Evolutionary conservation across 148 eudicot genomes (phyloP).

Genomic region (Pouteria glomerata): DNA sequence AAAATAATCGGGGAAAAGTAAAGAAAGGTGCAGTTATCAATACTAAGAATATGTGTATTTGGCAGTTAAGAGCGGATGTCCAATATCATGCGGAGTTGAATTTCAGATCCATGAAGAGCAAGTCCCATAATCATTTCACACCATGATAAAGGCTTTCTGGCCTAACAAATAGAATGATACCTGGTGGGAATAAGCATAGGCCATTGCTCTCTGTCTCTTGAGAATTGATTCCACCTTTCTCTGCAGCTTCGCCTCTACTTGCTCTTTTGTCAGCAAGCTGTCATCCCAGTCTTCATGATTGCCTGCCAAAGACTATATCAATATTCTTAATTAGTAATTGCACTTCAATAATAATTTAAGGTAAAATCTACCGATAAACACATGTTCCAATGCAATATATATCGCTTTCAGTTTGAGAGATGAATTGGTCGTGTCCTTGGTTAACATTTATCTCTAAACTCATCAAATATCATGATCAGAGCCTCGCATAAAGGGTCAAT

Average conservation of each 20-base stretch:
- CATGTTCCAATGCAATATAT: background rate
- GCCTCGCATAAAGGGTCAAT: background rate
- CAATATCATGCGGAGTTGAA: background rate
- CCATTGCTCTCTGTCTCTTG: constrained; percentile 91
- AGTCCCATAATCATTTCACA: background rate
- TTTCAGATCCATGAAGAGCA: background rate
- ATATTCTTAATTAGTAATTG: background rate
- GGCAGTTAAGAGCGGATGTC: background rate
- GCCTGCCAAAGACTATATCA: constrained; percentile 34
- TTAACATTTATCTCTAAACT: background rate
- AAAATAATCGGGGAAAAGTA: too few species aligned
- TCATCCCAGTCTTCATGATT: constrained; percentile 77
- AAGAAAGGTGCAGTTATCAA: too few species aligned
- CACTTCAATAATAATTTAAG: background rate
- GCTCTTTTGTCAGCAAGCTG: constrained; percentile 80
- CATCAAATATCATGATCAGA: background rate
- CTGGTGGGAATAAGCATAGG: constrained; percentile 94
- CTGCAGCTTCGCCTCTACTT: constrained; percentile 63
- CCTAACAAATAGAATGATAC: constrained; percentile 21
- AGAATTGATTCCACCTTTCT: constrained; percentile 74
- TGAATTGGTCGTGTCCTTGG: background rate
- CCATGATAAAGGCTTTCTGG: background rate
- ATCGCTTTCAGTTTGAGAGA: background rate
- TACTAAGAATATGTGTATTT: too few species aligned
- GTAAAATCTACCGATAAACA: background rate